Percentiles rank a stretch among this genome's conserved stretches.
phyloP scores from a whole-genome alignment of 1,139 yeast species.

The Pichia sp. region DNA sequence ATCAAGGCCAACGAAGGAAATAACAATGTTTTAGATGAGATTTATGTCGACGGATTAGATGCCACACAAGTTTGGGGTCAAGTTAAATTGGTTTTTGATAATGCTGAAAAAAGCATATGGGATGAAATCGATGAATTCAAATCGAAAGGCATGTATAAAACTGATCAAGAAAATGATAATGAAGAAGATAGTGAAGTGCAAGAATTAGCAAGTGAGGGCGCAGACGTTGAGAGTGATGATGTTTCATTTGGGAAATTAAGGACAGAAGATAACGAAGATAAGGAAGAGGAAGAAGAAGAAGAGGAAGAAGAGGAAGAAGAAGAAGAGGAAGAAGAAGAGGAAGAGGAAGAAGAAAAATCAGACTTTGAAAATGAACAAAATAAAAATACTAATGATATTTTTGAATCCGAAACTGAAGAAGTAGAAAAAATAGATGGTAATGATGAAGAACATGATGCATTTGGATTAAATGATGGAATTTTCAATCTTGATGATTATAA shows the following conservation, averaged over 20 bases:
- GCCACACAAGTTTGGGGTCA: slow-evolving; percentile 94
- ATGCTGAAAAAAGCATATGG: slow-evolving; percentile 50
- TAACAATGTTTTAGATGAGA: slow-evolving; percentile 49
- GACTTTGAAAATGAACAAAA: slow-evolving; percentile 14
- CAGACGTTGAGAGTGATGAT: slow-evolving; percentile 23
- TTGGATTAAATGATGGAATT: slow-evolving; percentile 77
- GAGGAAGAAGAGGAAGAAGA: slow-evolving; percentile 35
- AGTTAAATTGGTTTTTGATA: slow-evolving; percentile 74
- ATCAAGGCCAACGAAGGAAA: slow-evolving; percentile 5
- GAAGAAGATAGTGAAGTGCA: slow-evolving; percentile 26
- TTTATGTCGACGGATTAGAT: slow-evolving; percentile 80
- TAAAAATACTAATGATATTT: slow-evolving; percentile 7
- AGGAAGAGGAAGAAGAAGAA: slow-evolving; percentile 38
- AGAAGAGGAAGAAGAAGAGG: slow-evolving; percentile 22
- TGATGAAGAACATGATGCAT: slow-evolving; percentile 35
- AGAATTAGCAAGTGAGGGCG: slow-evolving; percentile 23
- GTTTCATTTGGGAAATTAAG: too few relatives aligned
- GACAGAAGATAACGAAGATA: slow-evolving; percentile 29
- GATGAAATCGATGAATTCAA: slow-evolving; percentile 41
- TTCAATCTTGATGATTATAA: slow-evolving; percentile 84
- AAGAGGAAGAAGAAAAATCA: slow-evolving; percentile 17
- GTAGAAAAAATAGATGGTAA: slow-evolving; percentile 25
- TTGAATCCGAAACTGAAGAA: slow-evolving; percentile 25
- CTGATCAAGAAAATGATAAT: slow-evolving; percentile 25
- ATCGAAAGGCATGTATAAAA: slow-evolving; percentile 25